These are phyloP conservation scores for Cyclotella cryptica DNA, from an alignment of 108 stramenopile genomes.

Conservation along the genomic window DNA sequence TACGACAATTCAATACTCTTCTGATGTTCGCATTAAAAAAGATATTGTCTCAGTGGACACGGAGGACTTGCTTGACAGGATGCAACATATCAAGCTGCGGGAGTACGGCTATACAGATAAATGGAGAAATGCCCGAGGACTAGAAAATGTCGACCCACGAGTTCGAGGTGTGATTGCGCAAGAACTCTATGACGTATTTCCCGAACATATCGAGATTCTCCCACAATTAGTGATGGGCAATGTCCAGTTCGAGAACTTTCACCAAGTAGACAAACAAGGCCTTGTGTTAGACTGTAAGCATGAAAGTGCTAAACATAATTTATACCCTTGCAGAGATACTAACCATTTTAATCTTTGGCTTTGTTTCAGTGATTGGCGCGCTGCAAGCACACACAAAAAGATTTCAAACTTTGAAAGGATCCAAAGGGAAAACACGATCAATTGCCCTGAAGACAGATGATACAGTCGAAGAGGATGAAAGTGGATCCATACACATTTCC, in stretches of 20 bases:
- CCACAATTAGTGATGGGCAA: slow-evolving; percentile 59
- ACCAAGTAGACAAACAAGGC: slow-evolving; percentile 71
- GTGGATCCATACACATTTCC: slow-evolving; percentile 24
- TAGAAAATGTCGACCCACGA: slow-evolving; percentile 46
- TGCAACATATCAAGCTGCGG: slow-evolving; percentile 60
- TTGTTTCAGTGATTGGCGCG: slow-evolving; percentile 51
- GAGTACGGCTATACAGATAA: slow-evolving; percentile 79
- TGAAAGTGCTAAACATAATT: neutral
- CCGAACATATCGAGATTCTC: slow-evolving; percentile 74
- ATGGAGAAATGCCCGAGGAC: slow-evolving; percentile 59
- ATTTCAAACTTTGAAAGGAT: slow-evolving; percentile 37
- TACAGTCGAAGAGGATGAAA: slow-evolving; percentile 6
- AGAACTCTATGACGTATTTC: slow-evolving; percentile 73
- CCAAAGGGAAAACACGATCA: slow-evolving; percentile 17
- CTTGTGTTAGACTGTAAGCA: slow-evolving; percentile 55
- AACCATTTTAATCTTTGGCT: neutral
- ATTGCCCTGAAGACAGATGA: slow-evolving; percentile 29
- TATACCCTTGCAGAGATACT: neutral
- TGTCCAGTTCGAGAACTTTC: slow-evolving; percentile 58
- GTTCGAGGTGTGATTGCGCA: slow-evolving; percentile 86
- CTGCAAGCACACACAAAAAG: slow-evolving; percentile 56
- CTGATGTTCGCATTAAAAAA: slow-evolving; percentile 76
- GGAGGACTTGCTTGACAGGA: slow-evolving; percentile 70
- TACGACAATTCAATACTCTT: slow-evolving; percentile 58
- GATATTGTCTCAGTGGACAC: slow-evolving; percentile 63